phyloP scores from a whole-genome alignment of 2,329 filamentous ascomycete species.

The Alternaria arborescens region DNA sequence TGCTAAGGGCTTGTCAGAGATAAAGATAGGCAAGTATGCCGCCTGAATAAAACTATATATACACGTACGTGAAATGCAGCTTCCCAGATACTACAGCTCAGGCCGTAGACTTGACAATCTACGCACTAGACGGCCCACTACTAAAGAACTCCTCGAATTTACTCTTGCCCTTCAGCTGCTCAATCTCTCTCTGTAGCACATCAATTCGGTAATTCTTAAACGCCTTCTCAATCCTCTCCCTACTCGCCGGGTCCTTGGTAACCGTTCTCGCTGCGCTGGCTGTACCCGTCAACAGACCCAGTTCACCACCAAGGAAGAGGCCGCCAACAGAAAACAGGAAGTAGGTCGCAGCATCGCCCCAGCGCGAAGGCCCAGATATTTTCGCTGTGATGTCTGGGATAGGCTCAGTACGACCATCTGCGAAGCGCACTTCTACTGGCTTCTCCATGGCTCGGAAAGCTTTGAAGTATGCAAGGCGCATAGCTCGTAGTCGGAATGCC shows the following conservation, averaged over 20 bases:
- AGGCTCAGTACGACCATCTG: constrained; percentile 65
- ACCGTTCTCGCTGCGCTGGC: constrained; percentile 64
- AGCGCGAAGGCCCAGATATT: constrained; percentile 62
- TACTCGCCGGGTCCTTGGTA: constrained; percentile 62
- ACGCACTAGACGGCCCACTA: neutral
- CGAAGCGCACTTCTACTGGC: constrained; percentile 69
- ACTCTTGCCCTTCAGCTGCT: constrained; percentile 60
- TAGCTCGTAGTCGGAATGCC: constrained; percentile 65
- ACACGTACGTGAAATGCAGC: neutral
- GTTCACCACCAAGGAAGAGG: constrained; percentile 70
- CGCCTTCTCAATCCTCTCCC: constrained; percentile 67
- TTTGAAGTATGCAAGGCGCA: constrained; percentile 67
- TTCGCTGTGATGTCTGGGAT: constrained; percentile 69
- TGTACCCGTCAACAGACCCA: constrained; percentile 66
- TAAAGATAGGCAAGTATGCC: neutral
- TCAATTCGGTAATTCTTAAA: constrained; percentile 71
- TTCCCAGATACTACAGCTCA: neutral
- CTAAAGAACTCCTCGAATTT: constrained; percentile 42
- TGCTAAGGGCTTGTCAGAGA: neutral
- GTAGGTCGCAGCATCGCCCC: constrained; percentile 70
- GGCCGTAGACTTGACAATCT: too few species aligned
- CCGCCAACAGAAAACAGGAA: constrained; percentile 69
- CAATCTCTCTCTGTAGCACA: constrained; percentile 67
- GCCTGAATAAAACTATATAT: neutral
- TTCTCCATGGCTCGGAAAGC: constrained; percentile 68